These are phyloP conservation scores for Arabidopsis lyrata DNA, from an alignment of 441 rosid species.

Conservation along the genomic window DNA sequence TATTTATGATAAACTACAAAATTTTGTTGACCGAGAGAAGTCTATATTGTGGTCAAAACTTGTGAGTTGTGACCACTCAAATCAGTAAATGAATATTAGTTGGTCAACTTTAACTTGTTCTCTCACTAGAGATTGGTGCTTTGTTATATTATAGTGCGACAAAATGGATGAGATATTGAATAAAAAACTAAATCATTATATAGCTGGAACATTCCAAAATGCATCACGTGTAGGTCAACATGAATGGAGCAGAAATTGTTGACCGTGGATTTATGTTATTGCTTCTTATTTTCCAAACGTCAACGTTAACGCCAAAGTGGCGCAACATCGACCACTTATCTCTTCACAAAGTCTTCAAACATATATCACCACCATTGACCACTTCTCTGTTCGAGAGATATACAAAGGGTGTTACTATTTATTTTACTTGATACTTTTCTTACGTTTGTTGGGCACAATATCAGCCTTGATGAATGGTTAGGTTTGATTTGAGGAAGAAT, in stretches of 20 bases:
- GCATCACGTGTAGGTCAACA: slow-evolving; percentile 28
- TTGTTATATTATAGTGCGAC: not conserved
- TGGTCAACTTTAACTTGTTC: slow-evolving; percentile 21
- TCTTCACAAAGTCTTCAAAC: slow-evolving; percentile 1
- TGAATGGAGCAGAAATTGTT: slow-evolving; percentile 43
- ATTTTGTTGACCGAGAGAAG: slow-evolving; percentile 4
- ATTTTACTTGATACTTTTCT: too few species aligned
- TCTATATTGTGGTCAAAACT: slow-evolving; percentile 7
- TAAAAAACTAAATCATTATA: not conserved
- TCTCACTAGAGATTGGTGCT: slow-evolving; percentile 15
- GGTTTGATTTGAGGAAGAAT: too few species aligned
- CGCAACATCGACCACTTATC: slow-evolving; percentile 30
- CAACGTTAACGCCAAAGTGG: slow-evolving; percentile 34
- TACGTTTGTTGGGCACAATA: too few species aligned
- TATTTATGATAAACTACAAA: not conserved
- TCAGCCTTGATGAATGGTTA: too few species aligned
- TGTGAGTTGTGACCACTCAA: slow-evolving; percentile 37
- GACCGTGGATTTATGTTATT: slow-evolving; percentile 9
- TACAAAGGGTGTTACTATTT: too few species aligned
- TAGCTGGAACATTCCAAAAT: slow-evolving; percentile 30
- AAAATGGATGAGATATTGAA: not conserved
- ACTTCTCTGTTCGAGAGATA: too few species aligned
- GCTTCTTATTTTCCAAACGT: slow-evolving; percentile 22
- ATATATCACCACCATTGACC: not conserved
- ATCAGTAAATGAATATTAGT: not conserved